These are phyloP conservation scores for Aphanomyces stellatus DNA, from an alignment of 352 stramenopile genomes.

Conservation along the genomic window DNA sequence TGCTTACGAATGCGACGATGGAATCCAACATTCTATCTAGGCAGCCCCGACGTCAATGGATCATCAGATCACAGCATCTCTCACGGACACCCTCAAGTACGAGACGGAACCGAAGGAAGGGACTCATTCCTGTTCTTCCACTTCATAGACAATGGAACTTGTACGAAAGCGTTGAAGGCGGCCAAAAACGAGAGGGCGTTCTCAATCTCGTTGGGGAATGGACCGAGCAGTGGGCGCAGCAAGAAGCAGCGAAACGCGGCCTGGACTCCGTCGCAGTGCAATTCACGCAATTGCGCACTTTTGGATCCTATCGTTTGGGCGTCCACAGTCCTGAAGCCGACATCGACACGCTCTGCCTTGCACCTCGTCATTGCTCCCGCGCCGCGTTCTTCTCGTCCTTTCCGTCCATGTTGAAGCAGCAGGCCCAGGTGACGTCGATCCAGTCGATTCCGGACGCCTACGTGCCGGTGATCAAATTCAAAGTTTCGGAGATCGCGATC, in stretches of 20 bases:
- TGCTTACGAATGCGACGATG: background rate
- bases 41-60: conserved; percentile 57
- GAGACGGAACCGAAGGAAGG: too few species aligned
- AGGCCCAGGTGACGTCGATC: conserved; percentile 55
- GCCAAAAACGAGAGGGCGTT: conserved; percentile 50
- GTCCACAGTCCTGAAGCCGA: conserved; percentile 81
- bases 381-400: conserved; percentile 85
- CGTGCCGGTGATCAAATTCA: conserved; percentile 93
- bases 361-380: conserved; percentile 68
- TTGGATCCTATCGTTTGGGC: conserved; percentile 86
- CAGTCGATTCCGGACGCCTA: conserved; percentile 87
- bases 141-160: conserved; percentile 40
- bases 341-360: conserved; percentile 82
- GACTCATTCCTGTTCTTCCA: background rate
- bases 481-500: conserved; percentile 83
- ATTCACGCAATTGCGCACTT: conserved; percentile 73
- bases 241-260: conserved; percentile 36
- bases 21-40: background rate
- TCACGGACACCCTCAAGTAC: conserved; percentile 54
- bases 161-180: conserved; percentile 66
- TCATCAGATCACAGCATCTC: conserved; percentile 47
- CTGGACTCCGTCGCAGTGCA: conserved; percentile 34
- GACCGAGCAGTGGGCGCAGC: conserved; percentile 67
- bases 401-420: conserved; percentile 61
- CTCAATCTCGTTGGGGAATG: conserved; percentile 52